Conservation (phyloP, 371 early-diverging fungal species). For the Basidiobolus heterosporus region DNA sequence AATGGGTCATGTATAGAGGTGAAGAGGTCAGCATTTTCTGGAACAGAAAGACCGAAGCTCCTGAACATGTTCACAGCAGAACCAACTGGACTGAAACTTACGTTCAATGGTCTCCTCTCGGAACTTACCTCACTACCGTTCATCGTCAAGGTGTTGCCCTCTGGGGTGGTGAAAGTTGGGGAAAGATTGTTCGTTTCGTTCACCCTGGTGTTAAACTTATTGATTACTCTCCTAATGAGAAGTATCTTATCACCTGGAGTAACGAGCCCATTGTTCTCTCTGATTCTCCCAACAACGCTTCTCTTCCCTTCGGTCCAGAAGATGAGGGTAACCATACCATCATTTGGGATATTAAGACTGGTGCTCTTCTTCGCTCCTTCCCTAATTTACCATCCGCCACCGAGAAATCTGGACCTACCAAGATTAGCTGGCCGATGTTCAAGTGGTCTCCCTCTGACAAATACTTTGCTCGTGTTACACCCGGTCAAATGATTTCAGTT, state of each 20-base stretch:
- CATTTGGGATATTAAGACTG: constrained; percentile 85
- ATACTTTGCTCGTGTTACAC: constrained; percentile 79
- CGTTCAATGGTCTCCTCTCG: constrained; percentile 86
- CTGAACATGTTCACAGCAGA: constrained; percentile 60
- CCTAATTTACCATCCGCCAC: constrained; percentile 26
- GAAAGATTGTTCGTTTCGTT: constrained; percentile 74
- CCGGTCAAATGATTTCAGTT: constrained; percentile 62
- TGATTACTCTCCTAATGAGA: constrained; percentile 88
- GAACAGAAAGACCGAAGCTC: constrained; percentile 75
- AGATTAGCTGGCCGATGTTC: constrained; percentile 85
- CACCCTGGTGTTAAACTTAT: constrained; percentile 82
- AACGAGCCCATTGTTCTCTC: constrained; percentile 61
- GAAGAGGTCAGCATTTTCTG: constrained; percentile 72
- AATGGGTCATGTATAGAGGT: constrained; percentile 73
- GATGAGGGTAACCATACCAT: constrained; percentile 62
- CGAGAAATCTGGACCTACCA: constrained; percentile 28
- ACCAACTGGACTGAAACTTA: constrained; percentile 87
- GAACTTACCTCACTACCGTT: constrained; percentile 83
- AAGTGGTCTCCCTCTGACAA: constrained; percentile 90
- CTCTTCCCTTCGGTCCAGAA: constrained; percentile 54
- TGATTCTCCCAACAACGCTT: constrained; percentile 25
- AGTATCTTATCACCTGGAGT: constrained; percentile 81
- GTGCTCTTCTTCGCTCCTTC: constrained; percentile 76
- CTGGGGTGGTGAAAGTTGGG: constrained; percentile 92
- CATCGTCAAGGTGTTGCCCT: constrained; percentile 87